Percentiles rank a stretch among this genome's conserved stretches.
These are phyloP conservation scores for Amoebophrya sp. DNA, from an alignment of 169 alveolate genomes.

Conservation along the genomic window DNA sequence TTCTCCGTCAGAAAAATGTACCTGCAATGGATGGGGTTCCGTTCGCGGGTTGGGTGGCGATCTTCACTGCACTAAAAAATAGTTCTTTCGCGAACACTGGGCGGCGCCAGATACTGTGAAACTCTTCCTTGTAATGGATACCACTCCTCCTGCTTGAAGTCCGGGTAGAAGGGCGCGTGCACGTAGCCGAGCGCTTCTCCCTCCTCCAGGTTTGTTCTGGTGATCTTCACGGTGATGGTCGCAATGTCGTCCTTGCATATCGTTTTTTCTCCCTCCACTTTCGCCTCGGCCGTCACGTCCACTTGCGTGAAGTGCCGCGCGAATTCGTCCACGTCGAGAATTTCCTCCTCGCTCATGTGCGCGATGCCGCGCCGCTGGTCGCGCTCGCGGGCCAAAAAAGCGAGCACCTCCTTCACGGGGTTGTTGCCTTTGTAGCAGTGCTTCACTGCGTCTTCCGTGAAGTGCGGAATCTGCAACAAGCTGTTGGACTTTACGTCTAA, in stretches of 20 bases:
- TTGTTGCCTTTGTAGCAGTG: background rate
- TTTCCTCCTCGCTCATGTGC: background rate
- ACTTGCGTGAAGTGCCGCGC: background rate
- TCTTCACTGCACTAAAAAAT: no score
- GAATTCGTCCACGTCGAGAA: background rate
- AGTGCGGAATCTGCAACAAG: conserved; percentile 59
- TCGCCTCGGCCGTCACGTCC: background rate
- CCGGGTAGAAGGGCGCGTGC: conserved; percentile 64
- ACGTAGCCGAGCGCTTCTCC: conserved; percentile 54
- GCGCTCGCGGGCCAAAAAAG: background rate
- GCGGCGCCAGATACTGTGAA: no score
- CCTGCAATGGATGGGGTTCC: no score
- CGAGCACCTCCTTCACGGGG: background rate
- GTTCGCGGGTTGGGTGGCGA: no score
- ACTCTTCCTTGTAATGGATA: no score
- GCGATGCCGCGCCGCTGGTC: background rate
- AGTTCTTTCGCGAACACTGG: no score
- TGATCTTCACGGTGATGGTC: conserved; percentile 49
- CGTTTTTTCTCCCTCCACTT: conserved; percentile 40
- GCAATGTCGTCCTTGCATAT: conserved; percentile 59
- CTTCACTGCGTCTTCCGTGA: conserved; percentile 37
- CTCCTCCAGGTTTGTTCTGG: conserved; percentile 45
- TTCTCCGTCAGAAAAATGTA: background rate
- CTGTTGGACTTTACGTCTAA: conserved; percentile 45
- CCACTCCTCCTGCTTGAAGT: conserved; percentile 64